Base-by-base conservation (phyloP, 495 filamentous ascomycete genomes). In the Xylaria acuta region DNA sequence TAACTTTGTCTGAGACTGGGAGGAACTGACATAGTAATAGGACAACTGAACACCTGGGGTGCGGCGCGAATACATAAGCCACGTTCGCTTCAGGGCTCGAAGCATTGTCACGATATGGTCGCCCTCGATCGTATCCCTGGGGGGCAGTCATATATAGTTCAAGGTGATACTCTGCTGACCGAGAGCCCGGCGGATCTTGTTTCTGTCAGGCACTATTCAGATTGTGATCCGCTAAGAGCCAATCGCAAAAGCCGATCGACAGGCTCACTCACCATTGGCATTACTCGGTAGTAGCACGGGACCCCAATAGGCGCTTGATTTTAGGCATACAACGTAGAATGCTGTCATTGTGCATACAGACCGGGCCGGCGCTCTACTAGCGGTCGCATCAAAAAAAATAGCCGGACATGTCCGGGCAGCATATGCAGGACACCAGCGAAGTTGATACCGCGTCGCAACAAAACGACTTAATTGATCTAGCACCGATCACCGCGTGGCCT, bases 321-420 rank as follows among this genome's bases (percentile, higher is more conserved):
- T 5, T 22, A 43, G 25, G 51, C 38, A 59, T 16, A 32, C 64
- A 20, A 69, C 41, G 40, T 58, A 59, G 2, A 59, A 70, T 47
- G 54, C n/a, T 41, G 49, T 67, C 65, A 67, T 67, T n/a, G 49
- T 54, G 20, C 64, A 67, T 67, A 27, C 64, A 38, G 40, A 38
- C 14, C 53, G 36, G 3, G 27, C 32, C 22, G n/a, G 22, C 27
- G 8, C 45, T 22, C 18, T 6, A 49, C 45, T 38, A 18, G 43
- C 32, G 64, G 45, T 67, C 64, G 43, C 45, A 53, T 67, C 45
- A 7, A 51, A 22, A 30, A n/a, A 43, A 22, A 30, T 41, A 1
- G 38, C 9, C 38, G 25, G 36, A 27, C 14, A 43, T 20, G n/a
- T n/a, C n/a, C n/a, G n/a, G n/a, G 14, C 5, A 11, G n/a, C 40